phyloP scores from a whole-genome alignment of 2,329 filamentous ascomycete species.

The Paraconiothyrium brasiliense region DNA sequence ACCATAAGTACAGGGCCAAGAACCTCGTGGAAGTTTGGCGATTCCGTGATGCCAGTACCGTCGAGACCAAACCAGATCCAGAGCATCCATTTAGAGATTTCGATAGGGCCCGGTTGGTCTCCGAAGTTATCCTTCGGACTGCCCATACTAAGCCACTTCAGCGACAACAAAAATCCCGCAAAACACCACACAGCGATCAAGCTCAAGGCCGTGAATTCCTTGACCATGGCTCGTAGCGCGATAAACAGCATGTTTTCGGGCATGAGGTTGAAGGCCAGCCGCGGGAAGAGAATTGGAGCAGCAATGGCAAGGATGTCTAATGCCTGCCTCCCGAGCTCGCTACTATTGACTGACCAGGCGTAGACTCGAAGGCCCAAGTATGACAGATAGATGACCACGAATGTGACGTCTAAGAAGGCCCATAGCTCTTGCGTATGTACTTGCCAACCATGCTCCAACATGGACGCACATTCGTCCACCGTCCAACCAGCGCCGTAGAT shows the following conservation, averaged over 20 bases:
- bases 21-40: constrained; percentile 78
- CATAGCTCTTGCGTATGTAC: constrained; percentile 90
- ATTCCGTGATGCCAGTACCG: constrained; percentile 66
- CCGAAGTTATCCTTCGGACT: constrained; percentile 42
- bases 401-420: constrained; percentile 86
- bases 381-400: constrained; percentile 73
- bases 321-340: constrained; percentile 69
- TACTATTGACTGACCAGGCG: constrained; percentile 63
- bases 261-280: constrained; percentile 82
- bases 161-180: constrained; percentile 79
- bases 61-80: constrained; percentile 94
- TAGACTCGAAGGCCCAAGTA: constrained; percentile 76
- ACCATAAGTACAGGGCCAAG: constrained; percentile 83
- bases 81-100: constrained; percentile 89
- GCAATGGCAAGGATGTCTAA: constrained; percentile 82
- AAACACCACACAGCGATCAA: constrained; percentile 84
- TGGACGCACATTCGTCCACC: constrained; percentile 79
- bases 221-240: constrained; percentile 83
- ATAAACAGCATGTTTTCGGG: constrained; percentile 87
- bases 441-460: constrained; percentile 78
- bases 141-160: constrained; percentile 75
- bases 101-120: constrained; percentile 65
- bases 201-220: constrained; percentile 81
- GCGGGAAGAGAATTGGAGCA: constrained; percentile 79
- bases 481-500: constrained; percentile 82